Evolutionary conservation across 73 alveolate genomes (phyloP).

Genomic region (Diophrys appendiculata): DNA sequence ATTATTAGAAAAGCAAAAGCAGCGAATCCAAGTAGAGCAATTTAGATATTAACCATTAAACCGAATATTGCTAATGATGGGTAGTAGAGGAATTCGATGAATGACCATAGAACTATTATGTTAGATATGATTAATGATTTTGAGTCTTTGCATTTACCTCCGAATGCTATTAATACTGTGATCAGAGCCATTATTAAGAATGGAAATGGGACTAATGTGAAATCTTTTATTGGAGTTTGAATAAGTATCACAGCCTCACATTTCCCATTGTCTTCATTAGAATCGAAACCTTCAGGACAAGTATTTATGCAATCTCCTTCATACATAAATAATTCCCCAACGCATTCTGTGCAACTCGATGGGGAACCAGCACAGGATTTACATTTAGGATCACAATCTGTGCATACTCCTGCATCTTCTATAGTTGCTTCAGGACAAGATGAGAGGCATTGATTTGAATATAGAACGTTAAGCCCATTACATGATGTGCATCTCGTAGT

Average conservation of each 20-base stretch:
- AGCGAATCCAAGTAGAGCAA: background rate
- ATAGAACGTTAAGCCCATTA: background rate
- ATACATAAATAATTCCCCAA: background rate
- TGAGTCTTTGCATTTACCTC: conserved; percentile 10
- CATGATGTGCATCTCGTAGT: conserved; percentile 43
- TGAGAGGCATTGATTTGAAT: conserved; percentile 29
- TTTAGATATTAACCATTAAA: background rate
- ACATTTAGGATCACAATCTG: conserved; percentile 2
- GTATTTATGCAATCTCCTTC: conserved; percentile 8
- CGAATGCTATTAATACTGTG: conserved; percentile 1
- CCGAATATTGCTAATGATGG: conserved; percentile 7
- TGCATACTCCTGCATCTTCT: background rate
- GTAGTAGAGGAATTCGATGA: conserved; percentile 7
- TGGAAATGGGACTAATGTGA: conserved; percentile 18
- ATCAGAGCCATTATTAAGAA: conserved; percentile 9
- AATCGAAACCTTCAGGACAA: conserved; percentile 16
- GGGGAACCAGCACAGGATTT: background rate
- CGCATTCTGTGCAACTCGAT: conserved; percentile 4
- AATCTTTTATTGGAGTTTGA: background rate
- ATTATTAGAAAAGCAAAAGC: background rate
- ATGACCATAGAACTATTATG: background rate
- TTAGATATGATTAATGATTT: background rate
- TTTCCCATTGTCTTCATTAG: background rate
- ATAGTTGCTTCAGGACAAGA: conserved; percentile 36
- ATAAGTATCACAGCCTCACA: background rate